Percentiles rank a stretch among this genome's conserved stretches.
These are phyloP conservation scores for Solanum ossicruentum DNA, from an alignment of 257 asterid genomes.

Conservation along the genomic window DNA sequence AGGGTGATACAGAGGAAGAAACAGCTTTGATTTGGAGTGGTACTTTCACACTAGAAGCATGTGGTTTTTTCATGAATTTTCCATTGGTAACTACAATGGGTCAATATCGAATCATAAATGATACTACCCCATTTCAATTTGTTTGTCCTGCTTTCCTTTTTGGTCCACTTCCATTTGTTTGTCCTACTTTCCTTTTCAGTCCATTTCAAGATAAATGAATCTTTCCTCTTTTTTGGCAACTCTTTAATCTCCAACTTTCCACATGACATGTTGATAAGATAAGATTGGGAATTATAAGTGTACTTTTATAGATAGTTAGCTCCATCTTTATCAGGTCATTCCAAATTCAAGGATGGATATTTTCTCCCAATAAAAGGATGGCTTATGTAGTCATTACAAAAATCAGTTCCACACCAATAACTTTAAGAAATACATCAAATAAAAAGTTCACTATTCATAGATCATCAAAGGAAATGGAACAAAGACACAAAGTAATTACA, in stretches of 20 bases:
- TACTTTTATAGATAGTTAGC: not conserved
- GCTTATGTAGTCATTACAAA: not conserved
- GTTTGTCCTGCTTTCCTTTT: no score
- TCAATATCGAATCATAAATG: no score
- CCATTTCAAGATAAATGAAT: no score
- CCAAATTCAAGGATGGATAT: not conserved
- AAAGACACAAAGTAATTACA: not conserved
- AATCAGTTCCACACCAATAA: not conserved
- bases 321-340: not conserved
- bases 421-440: not conserved
- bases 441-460: not conserved
- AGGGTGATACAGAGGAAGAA: not conserved
- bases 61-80: not conserved
- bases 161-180: no score
- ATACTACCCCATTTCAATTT: no score
- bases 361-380: not conserved
- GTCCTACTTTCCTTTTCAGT: no score
- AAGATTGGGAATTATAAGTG: not conserved
- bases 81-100: not conserved
- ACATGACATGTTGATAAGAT: not conserved
- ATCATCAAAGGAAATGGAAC: not conserved
- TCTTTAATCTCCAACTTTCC: no score
- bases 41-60: not conserved
- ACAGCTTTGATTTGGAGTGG: not conserved
- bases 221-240: no score